These are phyloP conservation scores for Thymus mandschuricus DNA, from an alignment of 257 asterid genomes.

Conservation along the genomic window DNA sequence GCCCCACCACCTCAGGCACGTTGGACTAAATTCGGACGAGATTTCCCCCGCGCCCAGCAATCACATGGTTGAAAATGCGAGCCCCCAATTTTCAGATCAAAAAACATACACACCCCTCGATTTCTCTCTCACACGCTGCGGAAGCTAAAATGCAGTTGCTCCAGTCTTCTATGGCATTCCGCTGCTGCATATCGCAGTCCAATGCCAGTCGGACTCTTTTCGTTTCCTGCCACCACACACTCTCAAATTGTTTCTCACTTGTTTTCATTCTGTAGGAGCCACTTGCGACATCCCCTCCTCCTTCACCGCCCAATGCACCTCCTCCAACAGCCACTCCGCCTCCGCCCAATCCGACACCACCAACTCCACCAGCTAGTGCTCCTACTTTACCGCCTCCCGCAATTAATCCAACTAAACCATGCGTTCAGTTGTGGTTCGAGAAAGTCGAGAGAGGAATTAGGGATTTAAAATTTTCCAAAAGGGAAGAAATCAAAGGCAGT, in stretches of 20 bases:
- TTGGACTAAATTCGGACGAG: conserved; percentile 24
- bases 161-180: conserved; percentile 57
- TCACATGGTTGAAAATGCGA: conserved; percentile 32
- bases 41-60: conserved; percentile 13
- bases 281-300: conserved; percentile 32
- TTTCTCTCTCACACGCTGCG: conserved; percentile 4
- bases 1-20: conserved; percentile 23
- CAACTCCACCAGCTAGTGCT: conserved; percentile 8
- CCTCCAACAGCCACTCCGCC: conserved; percentile 36
- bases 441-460: conserved; percentile 20
- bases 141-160: conserved; percentile 60
- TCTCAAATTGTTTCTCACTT: too few species aligned
- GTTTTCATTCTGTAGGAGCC: conserved; percentile 32
- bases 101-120: conserved; percentile 24
- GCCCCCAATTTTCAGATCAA: conserved; percentile 41
- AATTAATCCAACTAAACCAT: not conserved
- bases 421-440: too few species aligned
- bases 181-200: conserved; percentile 41
- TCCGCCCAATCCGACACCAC: conserved; percentile 6
- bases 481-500: conserved; percentile 24
- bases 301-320: conserved; percentile 28
- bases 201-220: conserved; percentile 44
- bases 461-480: conserved; percentile 25
- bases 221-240: too few species aligned
- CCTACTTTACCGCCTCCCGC: too few species aligned